phyloP scores from a whole-genome alignment of 2,329 filamentous ascomycete species.

The Exophiala dermatitidis region DNA sequence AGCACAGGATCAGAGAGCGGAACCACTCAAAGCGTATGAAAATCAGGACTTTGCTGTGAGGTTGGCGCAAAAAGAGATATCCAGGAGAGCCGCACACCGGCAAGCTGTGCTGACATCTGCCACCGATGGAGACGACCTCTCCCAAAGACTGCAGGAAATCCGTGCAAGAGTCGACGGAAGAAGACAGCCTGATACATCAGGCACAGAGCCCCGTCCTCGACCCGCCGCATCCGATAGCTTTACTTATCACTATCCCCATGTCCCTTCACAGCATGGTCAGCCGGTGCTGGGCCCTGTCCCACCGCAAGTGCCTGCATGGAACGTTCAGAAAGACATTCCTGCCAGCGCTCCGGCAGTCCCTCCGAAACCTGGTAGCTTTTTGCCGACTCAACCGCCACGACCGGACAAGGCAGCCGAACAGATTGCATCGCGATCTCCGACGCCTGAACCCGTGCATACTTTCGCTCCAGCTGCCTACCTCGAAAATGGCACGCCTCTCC shows the following conservation, averaged over 20 bases:
- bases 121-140: constrained; percentile 49
- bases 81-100: constrained; percentile 56
- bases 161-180: constrained; percentile 24
- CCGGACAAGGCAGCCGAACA: constrained; percentile 18
- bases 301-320: neutral
- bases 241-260: constrained; percentile 39
- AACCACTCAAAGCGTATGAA: constrained; percentile 61
- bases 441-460: constrained; percentile 53
- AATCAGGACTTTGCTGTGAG: constrained; percentile 70
- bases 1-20: constrained; percentile 25
- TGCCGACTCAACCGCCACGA: constrained; percentile 21
- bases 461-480: constrained; percentile 81
- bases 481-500: constrained; percentile 78
- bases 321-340: constrained; percentile 1
- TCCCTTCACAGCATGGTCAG: constrained; percentile 30
- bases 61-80: constrained; percentile 65
- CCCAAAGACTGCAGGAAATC: constrained; percentile 34
- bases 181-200: neutral
- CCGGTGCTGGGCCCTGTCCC: constrained; percentile 1
- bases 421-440: constrained; percentile 15
- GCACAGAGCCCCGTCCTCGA: constrained; percentile 25
- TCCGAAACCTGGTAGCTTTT: constrained; percentile 17
- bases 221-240: constrained; percentile 13
- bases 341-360: constrained; percentile 16
- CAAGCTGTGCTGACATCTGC: constrained; percentile 48